phyloP scores from a whole-genome alignment of 106 monocot genomes.

The Cymbidium sinense region DNA sequence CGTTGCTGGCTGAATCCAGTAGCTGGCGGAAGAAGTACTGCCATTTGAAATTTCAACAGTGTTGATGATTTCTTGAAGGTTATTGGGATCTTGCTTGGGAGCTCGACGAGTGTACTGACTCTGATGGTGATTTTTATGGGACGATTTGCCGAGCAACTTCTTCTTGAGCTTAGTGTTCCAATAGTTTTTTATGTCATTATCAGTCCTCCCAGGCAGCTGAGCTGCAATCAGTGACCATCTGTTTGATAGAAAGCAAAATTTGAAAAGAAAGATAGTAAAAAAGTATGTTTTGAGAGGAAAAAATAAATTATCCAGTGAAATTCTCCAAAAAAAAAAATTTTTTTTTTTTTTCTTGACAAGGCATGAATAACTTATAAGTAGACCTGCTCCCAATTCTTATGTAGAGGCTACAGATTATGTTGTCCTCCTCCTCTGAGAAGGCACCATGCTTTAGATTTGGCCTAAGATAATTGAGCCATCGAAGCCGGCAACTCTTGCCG shows the following conservation, averaged over 20 bases:
- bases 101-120: too few relatives aligned
- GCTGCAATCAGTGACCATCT: conserved; percentile 92
- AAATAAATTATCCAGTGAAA: too few relatives aligned
- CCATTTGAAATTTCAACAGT: not conserved
- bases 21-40: not conserved
- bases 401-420: conserved; percentile 82
- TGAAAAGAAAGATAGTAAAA: too few relatives aligned
- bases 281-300: too few relatives aligned
- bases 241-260: not conserved
- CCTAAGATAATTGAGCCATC: conserved; percentile 97
- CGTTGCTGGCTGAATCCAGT: not conserved
- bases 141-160: conserved; percentile 32
- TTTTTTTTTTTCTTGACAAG: too few relatives aligned
- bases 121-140: not conserved
- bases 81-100: too few relatives aligned
- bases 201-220: conserved; percentile 78
- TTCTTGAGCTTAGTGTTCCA: conserved; percentile 92
- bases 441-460: conserved; percentile 64
- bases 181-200: conserved; percentile 89
- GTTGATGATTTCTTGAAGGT: not conserved
- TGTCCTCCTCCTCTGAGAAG: conserved; percentile 93
- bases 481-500: conserved; percentile 89
- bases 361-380: not conserved
- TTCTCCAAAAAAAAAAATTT: too few relatives aligned
- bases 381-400: conserved; percentile 87